Evolutionary conservation across 306 rosid species (phyloP).

Genomic region (Inga leiocalycina): DNA sequence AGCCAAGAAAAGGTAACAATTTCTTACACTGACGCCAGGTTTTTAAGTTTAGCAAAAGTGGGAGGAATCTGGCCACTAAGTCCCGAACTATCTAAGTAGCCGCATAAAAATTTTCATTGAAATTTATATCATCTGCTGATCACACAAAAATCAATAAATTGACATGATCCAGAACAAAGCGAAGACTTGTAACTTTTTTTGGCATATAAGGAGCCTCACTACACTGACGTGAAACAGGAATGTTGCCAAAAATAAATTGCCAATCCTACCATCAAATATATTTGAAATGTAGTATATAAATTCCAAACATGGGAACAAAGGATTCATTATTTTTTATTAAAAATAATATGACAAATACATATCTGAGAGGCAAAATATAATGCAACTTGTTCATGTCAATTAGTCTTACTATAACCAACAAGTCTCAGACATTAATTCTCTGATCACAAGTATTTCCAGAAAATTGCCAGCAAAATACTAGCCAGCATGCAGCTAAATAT

Average conservation of each 20-base stretch:
- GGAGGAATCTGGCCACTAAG: constrained; percentile 78
- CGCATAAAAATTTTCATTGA: constrained; percentile 40
- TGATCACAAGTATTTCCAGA: neutral
- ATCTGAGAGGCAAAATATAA: neutral
- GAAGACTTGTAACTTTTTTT: neutral
- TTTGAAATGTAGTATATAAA: neutral
- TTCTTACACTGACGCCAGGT: constrained; percentile 59
- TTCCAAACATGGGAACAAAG: neutral
- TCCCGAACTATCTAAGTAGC: constrained; percentile 78
- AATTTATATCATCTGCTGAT: constrained; percentile 18
- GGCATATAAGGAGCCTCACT: neutral
- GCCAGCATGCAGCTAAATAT: no score
- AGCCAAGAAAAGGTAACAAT: constrained; percentile 9
- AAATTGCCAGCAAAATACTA: neutral
- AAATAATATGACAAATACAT: neutral
- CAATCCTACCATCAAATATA: neutral
- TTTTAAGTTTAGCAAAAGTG: constrained; percentile 60
- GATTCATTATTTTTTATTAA: neutral
- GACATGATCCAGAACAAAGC: neutral
- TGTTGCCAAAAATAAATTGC: neutral
- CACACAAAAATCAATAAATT: neutral
- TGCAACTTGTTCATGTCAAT: neutral
- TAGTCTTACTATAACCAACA: neutral
- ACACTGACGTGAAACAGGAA: neutral
- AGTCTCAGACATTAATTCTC: neutral